Conservation (phyloP, 352 stramenopile species). For the Globisporangium barbulae region DNA sequence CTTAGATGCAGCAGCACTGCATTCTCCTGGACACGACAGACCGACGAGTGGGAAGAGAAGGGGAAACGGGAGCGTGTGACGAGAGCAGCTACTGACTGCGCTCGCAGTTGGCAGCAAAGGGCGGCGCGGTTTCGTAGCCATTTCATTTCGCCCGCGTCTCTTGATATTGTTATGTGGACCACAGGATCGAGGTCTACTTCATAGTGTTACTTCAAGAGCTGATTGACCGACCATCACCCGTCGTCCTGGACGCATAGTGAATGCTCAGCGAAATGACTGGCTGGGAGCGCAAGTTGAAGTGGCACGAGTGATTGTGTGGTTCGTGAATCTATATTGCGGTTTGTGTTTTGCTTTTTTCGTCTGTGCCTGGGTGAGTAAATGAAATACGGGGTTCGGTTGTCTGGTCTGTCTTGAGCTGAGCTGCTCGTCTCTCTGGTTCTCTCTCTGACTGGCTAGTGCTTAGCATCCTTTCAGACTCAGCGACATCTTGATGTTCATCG, state of each 20-base stretch:
- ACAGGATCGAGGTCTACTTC: neutral
- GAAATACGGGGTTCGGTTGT: neutral
- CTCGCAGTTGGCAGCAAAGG: too few relatives aligned
- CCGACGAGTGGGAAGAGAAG: too few relatives aligned
- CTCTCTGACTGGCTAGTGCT: neutral
- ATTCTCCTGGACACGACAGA: too few relatives aligned
- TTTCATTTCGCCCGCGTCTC: conserved; percentile 4
- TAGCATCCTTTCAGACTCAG: conserved; percentile 84
- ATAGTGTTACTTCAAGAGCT: neutral
- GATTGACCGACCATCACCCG: neutral
- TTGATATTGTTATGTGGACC: neutral
- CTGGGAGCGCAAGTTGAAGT: neutral
- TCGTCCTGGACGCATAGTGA: neutral
- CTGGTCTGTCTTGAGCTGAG: neutral
- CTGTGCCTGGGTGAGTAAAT: conserved; percentile 1
- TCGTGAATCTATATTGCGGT: conserved; percentile 10
- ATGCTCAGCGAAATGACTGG: neutral
- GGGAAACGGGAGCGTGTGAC: too few relatives aligned
- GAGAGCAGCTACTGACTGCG: too few relatives aligned
- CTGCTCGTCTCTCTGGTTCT: too few relatives aligned
- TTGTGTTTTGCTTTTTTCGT: neutral
- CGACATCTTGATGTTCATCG: conserved; percentile 99
- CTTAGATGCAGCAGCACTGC: too few relatives aligned
- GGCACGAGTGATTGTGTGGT: neutral
- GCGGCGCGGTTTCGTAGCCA: conserved; percentile 10